phyloP scores from a whole-genome alignment of 1,284 basidiomycete species.

The Cutaneotrichosporon sp. region DNA sequence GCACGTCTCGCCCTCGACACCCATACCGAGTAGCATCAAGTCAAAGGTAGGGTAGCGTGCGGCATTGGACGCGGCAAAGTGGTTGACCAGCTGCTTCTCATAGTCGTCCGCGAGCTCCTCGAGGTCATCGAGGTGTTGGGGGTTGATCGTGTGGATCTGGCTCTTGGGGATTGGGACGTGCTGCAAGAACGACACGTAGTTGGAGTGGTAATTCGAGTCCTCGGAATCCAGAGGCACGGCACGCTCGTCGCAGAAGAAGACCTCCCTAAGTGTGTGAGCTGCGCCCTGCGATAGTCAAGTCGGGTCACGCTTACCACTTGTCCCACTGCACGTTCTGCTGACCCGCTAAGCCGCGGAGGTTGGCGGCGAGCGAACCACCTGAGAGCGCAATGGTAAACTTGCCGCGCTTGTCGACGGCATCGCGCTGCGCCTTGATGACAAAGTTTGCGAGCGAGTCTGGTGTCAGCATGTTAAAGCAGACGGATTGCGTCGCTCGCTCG shows the following conservation, averaged over 20 bases:
- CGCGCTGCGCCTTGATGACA: constrained; percentile 85
- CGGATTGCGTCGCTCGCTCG: neutral
- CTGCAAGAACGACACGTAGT: constrained; percentile 74
- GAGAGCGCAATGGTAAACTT: constrained; percentile 93
- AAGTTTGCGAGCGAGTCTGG: constrained; percentile 72
- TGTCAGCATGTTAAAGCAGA: constrained; percentile 6
- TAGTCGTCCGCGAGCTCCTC: constrained; percentile 89
- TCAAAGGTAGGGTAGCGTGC: constrained; percentile 94
- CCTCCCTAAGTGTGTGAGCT: constrained; percentile 66
- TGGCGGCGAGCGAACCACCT: constrained; percentile 86
- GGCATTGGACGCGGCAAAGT: constrained; percentile 85
- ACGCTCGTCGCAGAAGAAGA: constrained; percentile 97
- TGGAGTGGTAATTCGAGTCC: constrained; percentile 89
- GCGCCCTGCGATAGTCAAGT: neutral
- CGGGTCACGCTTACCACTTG: constrained; percentile 52
- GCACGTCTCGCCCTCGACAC: constrained; percentile 93
- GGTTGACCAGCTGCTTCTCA: constrained; percentile 84
- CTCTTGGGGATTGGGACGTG: constrained; percentile 71
- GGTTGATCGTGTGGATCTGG: constrained; percentile 87
- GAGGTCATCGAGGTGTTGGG: constrained; percentile 63
- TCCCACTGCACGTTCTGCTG: constrained; percentile 78
- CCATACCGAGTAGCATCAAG: constrained; percentile 88
- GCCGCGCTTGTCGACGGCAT: constrained; percentile 85
- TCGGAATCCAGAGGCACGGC: constrained; percentile 87
- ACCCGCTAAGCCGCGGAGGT: constrained; percentile 72